Conservation (phyloP, 345 rosid species). For the Hevea brasiliensis region DNA sequence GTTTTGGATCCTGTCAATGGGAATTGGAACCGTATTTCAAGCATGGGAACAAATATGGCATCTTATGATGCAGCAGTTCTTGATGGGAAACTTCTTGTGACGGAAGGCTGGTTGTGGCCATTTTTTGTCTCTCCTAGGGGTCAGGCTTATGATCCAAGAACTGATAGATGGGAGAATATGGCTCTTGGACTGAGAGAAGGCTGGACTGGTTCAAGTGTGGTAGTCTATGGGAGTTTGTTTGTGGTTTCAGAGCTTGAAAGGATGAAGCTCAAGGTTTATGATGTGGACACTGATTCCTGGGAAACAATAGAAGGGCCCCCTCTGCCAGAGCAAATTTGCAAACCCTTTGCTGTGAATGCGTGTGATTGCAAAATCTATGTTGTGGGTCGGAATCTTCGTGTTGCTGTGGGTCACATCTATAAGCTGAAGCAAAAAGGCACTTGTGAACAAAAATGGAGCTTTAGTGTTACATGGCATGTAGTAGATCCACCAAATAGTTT, state of each 20-base stretch:
- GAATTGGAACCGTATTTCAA: constrained; percentile 55
- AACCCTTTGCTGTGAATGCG: constrained; percentile 76
- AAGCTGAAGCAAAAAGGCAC: constrained; percentile 31
- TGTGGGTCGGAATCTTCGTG: constrained; percentile 69
- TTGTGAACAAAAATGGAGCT: constrained; percentile 39
- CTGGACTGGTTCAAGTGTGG: constrained; percentile 91
- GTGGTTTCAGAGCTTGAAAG: constrained; percentile 82
- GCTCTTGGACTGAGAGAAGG: constrained; percentile 78
- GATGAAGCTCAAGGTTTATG: constrained; percentile 90
- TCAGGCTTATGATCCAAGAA: constrained; percentile 76
- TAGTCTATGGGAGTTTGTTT: constrained; percentile 64
- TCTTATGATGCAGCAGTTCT: constrained; percentile 81
- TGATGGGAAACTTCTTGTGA: constrained; percentile 74
- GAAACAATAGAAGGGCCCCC: constrained; percentile 70
- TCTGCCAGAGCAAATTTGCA: constrained; percentile 79
- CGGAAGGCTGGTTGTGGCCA: constrained; percentile 97
- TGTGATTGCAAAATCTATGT: constrained; percentile 60
- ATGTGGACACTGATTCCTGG: constrained; percentile 63
- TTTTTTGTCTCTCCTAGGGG: constrained; percentile 82
- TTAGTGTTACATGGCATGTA: constrained; percentile 66
- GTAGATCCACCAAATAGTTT: constrained; percentile 60
- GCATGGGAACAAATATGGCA: constrained; percentile 78
- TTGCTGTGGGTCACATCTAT: constrained; percentile 65
- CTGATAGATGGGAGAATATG: constrained; percentile 76
- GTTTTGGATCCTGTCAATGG: constrained; percentile 69